Conservation (phyloP, 2,329 filamentous ascomycete species). For the Paracoccidioides lutzii region DNA sequence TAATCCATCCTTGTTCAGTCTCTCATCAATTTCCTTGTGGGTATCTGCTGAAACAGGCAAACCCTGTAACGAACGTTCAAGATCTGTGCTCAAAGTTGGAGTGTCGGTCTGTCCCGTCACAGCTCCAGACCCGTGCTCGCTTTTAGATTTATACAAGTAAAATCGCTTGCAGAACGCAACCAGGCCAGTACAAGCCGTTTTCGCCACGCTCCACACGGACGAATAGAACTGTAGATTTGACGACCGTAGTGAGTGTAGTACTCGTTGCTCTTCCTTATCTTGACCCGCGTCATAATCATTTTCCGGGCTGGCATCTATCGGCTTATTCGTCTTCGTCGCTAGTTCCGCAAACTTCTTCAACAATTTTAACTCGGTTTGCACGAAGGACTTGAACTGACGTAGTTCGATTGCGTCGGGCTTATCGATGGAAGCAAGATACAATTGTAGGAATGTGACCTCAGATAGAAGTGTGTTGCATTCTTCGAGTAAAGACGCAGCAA, state of each 20-base stretch:
- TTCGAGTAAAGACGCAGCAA: slow-evolving; percentile 23
- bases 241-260: slow-evolving; percentile 46
- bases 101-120: background rate
- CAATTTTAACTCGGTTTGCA: slow-evolving; percentile 37
- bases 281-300: slow-evolving; percentile 14
- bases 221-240: slow-evolving; percentile 55
- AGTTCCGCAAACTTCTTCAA: slow-evolving; percentile 31
- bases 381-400: slow-evolving; percentile 35
- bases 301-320: background rate
- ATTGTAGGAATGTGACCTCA: slow-evolving; percentile 35
- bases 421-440: slow-evolving; percentile 26
- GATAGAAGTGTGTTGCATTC: slow-evolving; percentile 31
- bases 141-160: slow-evolving; percentile 30
- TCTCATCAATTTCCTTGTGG: slow-evolving; percentile 5
- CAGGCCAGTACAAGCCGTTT: slow-evolving; percentile 40
- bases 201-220: slow-evolving; percentile 50
- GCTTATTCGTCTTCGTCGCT: slow-evolving; percentile 13
- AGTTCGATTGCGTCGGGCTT: slow-evolving; percentile 38
- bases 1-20: slow-evolving; percentile 15
- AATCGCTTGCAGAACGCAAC: slow-evolving; percentile 46
- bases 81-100: slow-evolving; percentile 8
- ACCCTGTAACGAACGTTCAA: background rate
- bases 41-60: slow-evolving; percentile 4
- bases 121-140: background rate
- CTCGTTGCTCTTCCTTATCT: slow-evolving; percentile 19